A percentile compares a stretch with the other conserved stretches of the same genome.
Conservation (phyloP, 2,329 filamentous ascomycete genomes). For the Fusarium heterosporum region DNA sequence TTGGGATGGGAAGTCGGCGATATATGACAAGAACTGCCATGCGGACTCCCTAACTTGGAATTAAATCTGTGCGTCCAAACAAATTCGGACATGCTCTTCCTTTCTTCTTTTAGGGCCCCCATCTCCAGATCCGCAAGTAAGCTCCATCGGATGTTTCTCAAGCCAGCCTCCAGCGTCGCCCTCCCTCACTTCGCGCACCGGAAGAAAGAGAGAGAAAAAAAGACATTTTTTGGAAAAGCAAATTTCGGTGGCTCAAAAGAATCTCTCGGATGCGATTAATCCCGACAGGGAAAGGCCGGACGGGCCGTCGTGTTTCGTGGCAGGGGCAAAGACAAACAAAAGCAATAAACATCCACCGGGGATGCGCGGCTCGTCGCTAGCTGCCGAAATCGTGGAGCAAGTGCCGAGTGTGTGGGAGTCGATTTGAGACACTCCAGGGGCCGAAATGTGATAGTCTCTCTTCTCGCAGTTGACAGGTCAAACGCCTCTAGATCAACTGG, state of each 20-base stretch:
- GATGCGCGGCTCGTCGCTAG: slow-evolving; percentile 27
- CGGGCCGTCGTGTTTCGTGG: slow-evolving; percentile 38
- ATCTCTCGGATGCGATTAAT: slow-evolving; percentile 12
- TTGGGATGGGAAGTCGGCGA: slow-evolving; percentile 9
- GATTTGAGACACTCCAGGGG: slow-evolving; percentile 17
- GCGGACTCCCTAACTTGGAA: background rate
- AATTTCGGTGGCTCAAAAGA: slow-evolving; percentile 1
- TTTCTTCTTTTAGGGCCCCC: slow-evolving; percentile 3
- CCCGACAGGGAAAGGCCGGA: slow-evolving; percentile 30
- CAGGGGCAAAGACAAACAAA: slow-evolving; percentile 20
- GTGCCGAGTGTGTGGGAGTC: slow-evolving; percentile 24
- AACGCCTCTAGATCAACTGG: slow-evolving; percentile 4
- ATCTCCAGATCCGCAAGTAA: background rate
- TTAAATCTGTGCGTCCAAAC: slow-evolving; percentile 5
- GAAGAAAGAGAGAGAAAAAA: background rate
- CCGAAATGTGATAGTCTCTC: slow-evolving; percentile 26
- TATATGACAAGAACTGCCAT: slow-evolving; percentile 21
- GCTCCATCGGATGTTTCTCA: slow-evolving; percentile 2
- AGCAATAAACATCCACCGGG: slow-evolving; percentile 15
- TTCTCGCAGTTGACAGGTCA: slow-evolving; percentile 31
- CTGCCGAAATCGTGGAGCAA: slow-evolving; percentile 31
- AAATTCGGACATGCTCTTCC: background rate
- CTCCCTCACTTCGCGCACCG: slow-evolving; percentile 11
- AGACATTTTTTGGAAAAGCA: slow-evolving; percentile 8
- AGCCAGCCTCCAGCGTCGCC: slow-evolving; percentile 2